Percentiles rank a stretch among this genome's conserved stretches.
These are phyloP conservation scores for Tolypocladium amazonense DNA, from an alignment of 2,329 filamentous ascomycete species.

Conservation along the genomic window DNA sequence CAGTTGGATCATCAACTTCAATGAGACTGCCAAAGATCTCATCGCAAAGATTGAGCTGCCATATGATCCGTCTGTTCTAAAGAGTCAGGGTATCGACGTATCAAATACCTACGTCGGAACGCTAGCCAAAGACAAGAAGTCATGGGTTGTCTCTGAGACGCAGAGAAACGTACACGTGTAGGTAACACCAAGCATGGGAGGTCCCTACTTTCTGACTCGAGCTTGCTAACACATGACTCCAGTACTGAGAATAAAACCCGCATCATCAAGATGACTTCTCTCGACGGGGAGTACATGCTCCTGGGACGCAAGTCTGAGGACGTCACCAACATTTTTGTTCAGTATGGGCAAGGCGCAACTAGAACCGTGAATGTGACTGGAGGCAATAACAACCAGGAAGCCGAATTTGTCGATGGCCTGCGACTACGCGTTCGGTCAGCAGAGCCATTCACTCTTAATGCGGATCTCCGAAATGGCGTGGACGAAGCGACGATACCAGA, in stretches of 20 bases:
- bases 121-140: slow-evolving; percentile 1
- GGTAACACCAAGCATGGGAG: background rate
- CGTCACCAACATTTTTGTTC: slow-evolving; percentile 18
- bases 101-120: slow-evolving; percentile 5
- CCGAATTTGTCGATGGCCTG: slow-evolving; percentile 17
- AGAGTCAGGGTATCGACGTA: background rate
- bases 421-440: slow-evolving; percentile 6
- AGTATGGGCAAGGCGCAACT: slow-evolving; percentile 19
- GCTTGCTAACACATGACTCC: no score
- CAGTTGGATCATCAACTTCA: slow-evolving; percentile 19
- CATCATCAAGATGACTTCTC: slow-evolving; percentile 19
- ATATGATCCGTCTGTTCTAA: slow-evolving; percentile 8
- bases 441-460: slow-evolving; percentile 1
- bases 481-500: background rate
- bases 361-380: slow-evolving; percentile 17
- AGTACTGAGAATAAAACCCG: slow-evolving; percentile 17
- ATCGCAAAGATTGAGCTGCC: slow-evolving; percentile 22
- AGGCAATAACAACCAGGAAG: slow-evolving; percentile 11
- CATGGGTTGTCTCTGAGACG: slow-evolving; percentile 8
- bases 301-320: slow-evolving; percentile 16
- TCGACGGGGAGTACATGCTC: slow-evolving; percentile 20
- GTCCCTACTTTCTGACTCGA: no score
- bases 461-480: background rate
- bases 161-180: slow-evolving; percentile 15
- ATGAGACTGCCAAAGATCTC: slow-evolving; percentile 19